phyloP scores from a whole-genome alignment of 176 grass and related monocot species.

The Saccharum officinarum region DNA sequence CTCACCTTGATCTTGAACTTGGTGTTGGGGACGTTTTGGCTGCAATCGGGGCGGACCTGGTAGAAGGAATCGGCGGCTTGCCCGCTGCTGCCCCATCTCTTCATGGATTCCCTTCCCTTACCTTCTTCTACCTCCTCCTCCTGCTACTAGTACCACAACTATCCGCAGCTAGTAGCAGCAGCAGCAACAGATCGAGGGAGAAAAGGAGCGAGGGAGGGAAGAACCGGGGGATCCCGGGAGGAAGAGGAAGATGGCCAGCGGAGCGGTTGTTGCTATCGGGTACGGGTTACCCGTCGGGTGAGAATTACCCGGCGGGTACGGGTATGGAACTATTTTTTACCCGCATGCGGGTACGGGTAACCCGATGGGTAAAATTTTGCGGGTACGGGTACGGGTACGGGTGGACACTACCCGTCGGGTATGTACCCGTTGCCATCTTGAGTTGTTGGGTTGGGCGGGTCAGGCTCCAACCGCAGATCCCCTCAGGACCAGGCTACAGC shows the following conservation, averaged over 20 bases:
- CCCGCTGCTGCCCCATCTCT: constrained; percentile 49
- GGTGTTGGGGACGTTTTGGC: constrained; percentile 57
- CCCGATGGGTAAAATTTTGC: too few species aligned
- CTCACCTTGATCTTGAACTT: constrained; percentile 92
- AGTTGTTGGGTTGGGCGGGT: background rate
- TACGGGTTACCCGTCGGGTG: too few species aligned
- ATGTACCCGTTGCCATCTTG: too few species aligned
- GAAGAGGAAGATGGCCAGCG: background rate
- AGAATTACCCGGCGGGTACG: too few species aligned
- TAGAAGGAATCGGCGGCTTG: constrained; percentile 70
- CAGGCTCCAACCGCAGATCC: background rate
- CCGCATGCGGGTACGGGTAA: too few species aligned
- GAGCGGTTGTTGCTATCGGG: too few species aligned
- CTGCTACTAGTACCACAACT: background rate
- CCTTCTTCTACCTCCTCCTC: background rate
- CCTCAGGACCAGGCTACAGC: too few species aligned
- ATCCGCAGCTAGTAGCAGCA: background rate
- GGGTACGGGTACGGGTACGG: too few species aligned
- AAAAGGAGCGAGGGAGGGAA: background rate
- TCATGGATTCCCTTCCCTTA: background rate
- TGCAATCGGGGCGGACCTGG: constrained; percentile 70
- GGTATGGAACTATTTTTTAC: too few species aligned
- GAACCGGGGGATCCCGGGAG: background rate
- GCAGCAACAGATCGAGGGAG: background rate
- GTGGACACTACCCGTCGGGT: too few species aligned